Evolutionary conservation across 2,329 filamentous ascomycete species (phyloP), one percentile per base, ranked within the genome.

Genomic region (Xylaria sp.): DNA sequence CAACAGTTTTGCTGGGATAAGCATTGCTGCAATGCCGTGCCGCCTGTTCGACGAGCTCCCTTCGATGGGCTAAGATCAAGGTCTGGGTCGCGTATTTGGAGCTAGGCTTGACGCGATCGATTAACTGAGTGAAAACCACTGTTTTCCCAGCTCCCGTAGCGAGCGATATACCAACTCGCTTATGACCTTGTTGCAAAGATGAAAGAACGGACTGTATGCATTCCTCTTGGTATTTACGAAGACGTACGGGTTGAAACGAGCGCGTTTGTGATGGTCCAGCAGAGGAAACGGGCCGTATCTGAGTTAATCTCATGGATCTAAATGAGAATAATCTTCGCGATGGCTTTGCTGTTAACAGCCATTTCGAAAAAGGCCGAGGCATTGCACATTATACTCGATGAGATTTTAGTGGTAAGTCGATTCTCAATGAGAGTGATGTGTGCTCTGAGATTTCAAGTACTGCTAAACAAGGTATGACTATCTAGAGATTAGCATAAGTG

Each of bases 71-170:
- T 52, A 99, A 85, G 72, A 99, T 97, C 67, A 99, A 86, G 0
- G 95, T 97, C 78, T 94, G 93, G 1, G 88, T 88, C 25, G 91
- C 91, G 69, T 82, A 78, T 36, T 86, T 79, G 61, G 84, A 83
- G 12, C 83, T 84, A 6, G 90, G 81, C 62, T 84, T 80, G 60
- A 98, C 85, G 67, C 92, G 91, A 75, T 93, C 90, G 71, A 99
- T 97, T 55, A 99, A 86, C 78, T 97, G 94, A 13, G 95, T 98
- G 82, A 99, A 99, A 75, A 99, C 94, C 78, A 99, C 93, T 8
- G 94, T 98, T 80, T 98, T 98, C 6, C 94, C 94, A 71, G 92
- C 90, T 0, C 94, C 94, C 3, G 94, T 98, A 2, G 94, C 94
- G 43, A 98, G 80, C 0, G 94, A 97, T 5, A 97, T 87, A 0